Base-by-base conservation (phyloP, 2,329 filamentous ascomycete genomes). In the Trichoderma lentiforme region DNA sequence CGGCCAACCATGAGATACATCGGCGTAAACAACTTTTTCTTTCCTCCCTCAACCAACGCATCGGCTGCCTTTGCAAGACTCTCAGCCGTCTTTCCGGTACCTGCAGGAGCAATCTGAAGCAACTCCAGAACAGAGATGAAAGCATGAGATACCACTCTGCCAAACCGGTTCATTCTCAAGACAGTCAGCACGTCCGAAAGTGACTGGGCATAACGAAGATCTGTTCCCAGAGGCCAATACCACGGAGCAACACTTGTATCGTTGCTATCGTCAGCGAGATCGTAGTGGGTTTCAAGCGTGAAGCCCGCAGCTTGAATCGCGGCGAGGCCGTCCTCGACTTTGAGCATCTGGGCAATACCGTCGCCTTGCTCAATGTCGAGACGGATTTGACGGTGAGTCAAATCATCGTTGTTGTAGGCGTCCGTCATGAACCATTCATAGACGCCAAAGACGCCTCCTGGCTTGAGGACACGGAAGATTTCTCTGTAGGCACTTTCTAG, bases 371-470 rank as follows among this genome's bases (percentile, higher is more conserved):
- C 96, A 75, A 99, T 99, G 75, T 92, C 95, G 21, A 98, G 90
- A 75, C 96, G 93, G 79, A 98, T 96, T 81, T 93, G 90, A 76
- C 94, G 92, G 85, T 98, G 96, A 78, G 90, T 87, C 1, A 93
- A 82, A 86, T 98, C 94, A 73, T 92, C 87, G 81, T 97, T 95
- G 84, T 98, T 92, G 83, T 98, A 99, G 28, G 91, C 86, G 74
- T 98, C 95, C 7, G 95, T 98, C 96, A 99, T 98, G 79, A 98
- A 87, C 96, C 96, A 98, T 84, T 99, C 96, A 84, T 98, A 99
- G 67, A 98, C 95, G 80, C 95, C 96, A 78, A 98, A 99, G 66
- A 94, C 87, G 81, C 96, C 95, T 73, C 96, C 96, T 24, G 96
- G 96, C 88, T 98, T 99, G 74, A 99, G 87, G 26, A 98, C 95